phyloP scores from a whole-genome alignment of 225 moss, liverwort and hornwort genomes.

The Straminergon stramineum region DNA sequence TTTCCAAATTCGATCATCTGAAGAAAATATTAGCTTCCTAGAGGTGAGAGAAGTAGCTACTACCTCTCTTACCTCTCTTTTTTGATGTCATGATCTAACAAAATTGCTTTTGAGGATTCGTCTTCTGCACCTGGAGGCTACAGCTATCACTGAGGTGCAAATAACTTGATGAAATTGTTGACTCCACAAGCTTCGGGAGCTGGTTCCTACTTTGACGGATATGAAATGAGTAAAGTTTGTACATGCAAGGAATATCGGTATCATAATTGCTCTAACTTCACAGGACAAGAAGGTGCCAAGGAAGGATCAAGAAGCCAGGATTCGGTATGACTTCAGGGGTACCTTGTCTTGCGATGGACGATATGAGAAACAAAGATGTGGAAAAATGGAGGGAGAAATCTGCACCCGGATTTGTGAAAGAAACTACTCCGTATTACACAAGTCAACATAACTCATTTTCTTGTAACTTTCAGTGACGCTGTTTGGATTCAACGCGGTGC shows the following conservation, averaged over 20 bases:
- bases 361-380: neutral
- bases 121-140: neutral
- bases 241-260: neutral
- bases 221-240: neutral
- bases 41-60: neutral
- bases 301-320: neutral
- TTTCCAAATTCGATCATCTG: neutral
- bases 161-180: neutral
- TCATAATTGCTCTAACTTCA: neutral
- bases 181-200: neutral
- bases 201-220: neutral
- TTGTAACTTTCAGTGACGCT: neutral
- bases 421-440: neutral
- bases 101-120: neutral
- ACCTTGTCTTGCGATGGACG: neutral
- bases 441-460: too few relatives aligned
- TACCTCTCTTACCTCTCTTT: neutral
- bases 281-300: neutral
- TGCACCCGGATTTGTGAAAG: neutral
- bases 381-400: neutral
- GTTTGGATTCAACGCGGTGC: neutral
- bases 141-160: neutral
- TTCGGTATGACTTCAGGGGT: neutral
- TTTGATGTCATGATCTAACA: neutral
- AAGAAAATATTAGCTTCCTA: neutral